Percentiles rank a stretch among this genome's conserved stretches.
Conservation (phyloP, 192 early-diverging fungal species). For the Podila verticillata region DNA sequence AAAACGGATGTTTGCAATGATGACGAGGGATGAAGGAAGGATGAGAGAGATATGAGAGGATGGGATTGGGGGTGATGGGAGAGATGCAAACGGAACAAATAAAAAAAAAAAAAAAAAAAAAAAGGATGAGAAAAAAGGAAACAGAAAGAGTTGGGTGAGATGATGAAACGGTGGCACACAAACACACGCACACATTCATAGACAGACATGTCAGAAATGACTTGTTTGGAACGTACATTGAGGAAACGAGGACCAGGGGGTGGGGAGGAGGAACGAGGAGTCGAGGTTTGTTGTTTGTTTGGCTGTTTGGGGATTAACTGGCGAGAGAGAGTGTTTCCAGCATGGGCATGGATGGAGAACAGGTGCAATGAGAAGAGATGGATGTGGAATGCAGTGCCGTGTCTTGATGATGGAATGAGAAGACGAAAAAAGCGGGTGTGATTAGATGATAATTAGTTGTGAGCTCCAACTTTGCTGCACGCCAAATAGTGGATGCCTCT, state of each 20-base stretch:
- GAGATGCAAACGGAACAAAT: background rate
- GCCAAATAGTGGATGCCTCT: too few species aligned
- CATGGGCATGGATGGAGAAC: background rate
- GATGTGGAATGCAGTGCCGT: too few species aligned
- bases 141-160: background rate
- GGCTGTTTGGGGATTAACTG: too few species aligned
- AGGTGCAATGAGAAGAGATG: background rate
- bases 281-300: too few species aligned
- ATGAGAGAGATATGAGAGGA: background rate
- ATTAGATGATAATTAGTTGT: too few species aligned
- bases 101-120: background rate
- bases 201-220: background rate
- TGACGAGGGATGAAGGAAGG: background rate
- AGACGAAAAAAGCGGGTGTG: too few species aligned
- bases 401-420: too few species aligned
- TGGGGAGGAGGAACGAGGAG: too few species aligned
- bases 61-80: background rate
- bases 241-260: too few species aligned
- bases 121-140: background rate
- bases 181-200: background rate
- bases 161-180: constrained; percentile 1
- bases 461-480: too few species aligned
- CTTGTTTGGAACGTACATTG: too few species aligned
- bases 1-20: background rate
- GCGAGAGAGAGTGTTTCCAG: too few species aligned